Evolutionary conservation across 257 asterid genomes (phyloP), one percentile per base, ranked within the genome.

Genomic region (Penstemon davidsonii): DNA sequence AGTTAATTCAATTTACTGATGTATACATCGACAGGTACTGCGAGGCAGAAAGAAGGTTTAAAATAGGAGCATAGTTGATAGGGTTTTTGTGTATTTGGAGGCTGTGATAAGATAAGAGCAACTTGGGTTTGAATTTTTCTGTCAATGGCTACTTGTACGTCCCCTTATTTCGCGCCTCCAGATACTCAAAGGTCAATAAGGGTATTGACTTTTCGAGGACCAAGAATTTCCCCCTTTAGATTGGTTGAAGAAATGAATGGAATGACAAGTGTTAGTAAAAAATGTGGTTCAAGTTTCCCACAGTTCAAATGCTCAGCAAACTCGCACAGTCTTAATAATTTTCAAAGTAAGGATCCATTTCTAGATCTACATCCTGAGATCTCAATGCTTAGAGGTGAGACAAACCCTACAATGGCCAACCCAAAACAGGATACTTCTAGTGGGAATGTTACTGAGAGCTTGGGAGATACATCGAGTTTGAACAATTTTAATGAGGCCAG

Each of bases 351-450:
- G 80, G 96, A 87, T 51, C 82, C 92, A 1, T 89, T 89, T 78
- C 86, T 89, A 66, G 87, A 86, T 81, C 79, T 85, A 19, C 98
- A 89, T 73, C 96, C 96, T 0, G 98, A 92, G 86, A 76, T 89
- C 64, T 82, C 96, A 0, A 50, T 92, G 89, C 96, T 92, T 61
- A 78, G 93, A 76, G 98, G 98, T 15, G 96, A 87, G 75, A 64
- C 83, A 5, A 82, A 69, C 72, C 71, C 72, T 57, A 78, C 82
- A 4, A 40, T 75, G 41, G 36, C 82, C 62, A 77, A 80, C 70
- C 83, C 83, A 4, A 78, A 81, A 65, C 87, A 80, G 66, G 96
- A 86, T 60, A 74, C 65, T 55, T 56, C 82, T 6, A 76, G 80
- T 58, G 85, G 81, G 61, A 80, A 73, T 76, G 86, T 72, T 6